A percentile compares a stretch with the other conserved stretches of the same genome.
These are phyloP conservation scores for Auricularia sp. DNA, from an alignment of 768 basidiomycete genomes.

Conservation along the genomic window DNA sequence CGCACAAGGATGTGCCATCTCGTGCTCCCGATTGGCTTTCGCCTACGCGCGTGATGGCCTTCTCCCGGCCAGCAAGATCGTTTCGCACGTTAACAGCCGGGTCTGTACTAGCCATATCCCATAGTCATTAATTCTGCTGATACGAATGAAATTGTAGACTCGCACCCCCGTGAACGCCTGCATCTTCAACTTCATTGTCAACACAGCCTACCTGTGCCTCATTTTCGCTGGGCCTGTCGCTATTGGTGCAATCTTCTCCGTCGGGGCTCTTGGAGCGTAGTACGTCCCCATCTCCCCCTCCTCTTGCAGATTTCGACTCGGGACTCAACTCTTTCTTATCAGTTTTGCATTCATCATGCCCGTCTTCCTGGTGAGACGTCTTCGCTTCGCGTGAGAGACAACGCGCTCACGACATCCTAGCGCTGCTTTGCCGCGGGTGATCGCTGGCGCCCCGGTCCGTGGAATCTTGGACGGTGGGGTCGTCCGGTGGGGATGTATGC, in stretches of 20 bases:
- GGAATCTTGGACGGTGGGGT: constrained; percentile 7
- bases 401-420: background rate
- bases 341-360: constrained; percentile 8
- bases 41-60: no score
- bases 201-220: constrained; percentile 5
- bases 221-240: constrained; percentile 6
- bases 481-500: constrained; percentile 3
- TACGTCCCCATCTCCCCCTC: background rate
- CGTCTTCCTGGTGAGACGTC: constrained; percentile 1
- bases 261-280: constrained; percentile 4
- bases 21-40: background rate
- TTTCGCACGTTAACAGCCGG: background rate
- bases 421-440: constrained; percentile 5
- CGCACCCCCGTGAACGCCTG: constrained; percentile 5
- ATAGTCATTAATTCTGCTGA: no score
- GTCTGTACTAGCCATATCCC: background rate
- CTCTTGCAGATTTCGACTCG: background rate
- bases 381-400: background rate
- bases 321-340: no score
- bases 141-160: background rate
- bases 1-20: constrained; percentile 6
- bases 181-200: constrained; percentile 8
- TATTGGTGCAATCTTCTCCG: constrained; percentile 7
- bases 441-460: constrained; percentile 8
- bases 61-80: background rate